Conservation (phyloP, 495 filamentous ascomycete genomes). For the Letharia columbiana region DNA sequence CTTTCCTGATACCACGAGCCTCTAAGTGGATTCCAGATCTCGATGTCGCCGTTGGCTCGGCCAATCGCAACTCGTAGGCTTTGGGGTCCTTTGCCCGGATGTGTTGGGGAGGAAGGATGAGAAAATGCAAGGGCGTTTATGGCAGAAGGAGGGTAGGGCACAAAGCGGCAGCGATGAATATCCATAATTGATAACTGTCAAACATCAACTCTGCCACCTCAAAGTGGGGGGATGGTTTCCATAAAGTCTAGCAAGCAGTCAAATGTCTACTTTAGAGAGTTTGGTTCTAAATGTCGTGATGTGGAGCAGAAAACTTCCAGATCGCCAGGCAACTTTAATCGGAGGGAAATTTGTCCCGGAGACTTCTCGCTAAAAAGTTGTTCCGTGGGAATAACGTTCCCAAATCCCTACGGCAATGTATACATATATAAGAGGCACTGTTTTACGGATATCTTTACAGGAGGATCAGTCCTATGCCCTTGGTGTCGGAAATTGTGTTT, state of each 20-base stretch:
- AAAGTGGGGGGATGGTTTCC: not conserved
- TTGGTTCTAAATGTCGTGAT: not conserved
- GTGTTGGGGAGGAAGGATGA: constrained; percentile 54
- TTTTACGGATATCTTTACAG: not conserved
- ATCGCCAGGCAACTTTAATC: constrained; percentile 11
- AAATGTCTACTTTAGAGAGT: not conserved
- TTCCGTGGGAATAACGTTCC: not conserved
- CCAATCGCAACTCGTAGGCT: constrained; percentile 78
- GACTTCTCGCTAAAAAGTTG: not conserved
- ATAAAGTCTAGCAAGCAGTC: not conserved
- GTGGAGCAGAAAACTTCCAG: not conserved
- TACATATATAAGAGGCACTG: not conserved
- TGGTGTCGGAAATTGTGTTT: not conserved
- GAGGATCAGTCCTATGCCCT: not conserved
- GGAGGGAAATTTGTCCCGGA: constrained; percentile 9
- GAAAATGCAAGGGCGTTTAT: constrained; percentile 95
- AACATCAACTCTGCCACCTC: not conserved
- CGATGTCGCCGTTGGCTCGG: constrained; percentile 89
- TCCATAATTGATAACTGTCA: constrained; percentile 52
- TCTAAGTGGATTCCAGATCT: constrained; percentile 90
- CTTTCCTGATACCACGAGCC: constrained; percentile 88
- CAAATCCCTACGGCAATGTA: not conserved
- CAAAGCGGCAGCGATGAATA: constrained; percentile 93
- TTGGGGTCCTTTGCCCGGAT: constrained; percentile 41
- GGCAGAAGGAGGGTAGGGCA: constrained; percentile 84